These are phyloP conservation scores for Talaromyces sp. DNA, from an alignment of 2,329 filamentous ascomycete species.

Conservation along the genomic window DNA sequence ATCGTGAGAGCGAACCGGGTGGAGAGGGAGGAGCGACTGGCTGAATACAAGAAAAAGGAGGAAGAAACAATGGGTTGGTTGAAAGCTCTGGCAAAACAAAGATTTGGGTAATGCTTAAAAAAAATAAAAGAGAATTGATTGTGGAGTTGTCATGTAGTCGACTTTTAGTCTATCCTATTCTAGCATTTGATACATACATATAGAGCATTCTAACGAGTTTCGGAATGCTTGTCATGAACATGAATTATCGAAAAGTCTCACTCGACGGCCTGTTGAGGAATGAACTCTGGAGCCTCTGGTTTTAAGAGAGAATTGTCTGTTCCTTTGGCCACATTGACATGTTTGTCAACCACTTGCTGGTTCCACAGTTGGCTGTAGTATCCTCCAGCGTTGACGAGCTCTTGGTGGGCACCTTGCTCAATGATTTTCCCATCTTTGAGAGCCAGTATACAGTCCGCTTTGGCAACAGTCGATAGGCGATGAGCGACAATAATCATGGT, in stretches of 20 bases:
- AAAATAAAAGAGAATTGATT: background rate
- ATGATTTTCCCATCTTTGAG: conserved; percentile 79
- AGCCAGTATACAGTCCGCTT: conserved; percentile 93
- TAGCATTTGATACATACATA: background rate
- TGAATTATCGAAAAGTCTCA: background rate
- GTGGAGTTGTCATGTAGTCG: background rate
- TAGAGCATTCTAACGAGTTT: background rate
- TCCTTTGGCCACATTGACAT: conserved; percentile 52
- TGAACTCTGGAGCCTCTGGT: conserved; percentile 39
- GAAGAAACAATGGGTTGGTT: conserved; percentile 80
- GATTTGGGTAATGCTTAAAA: conserved; percentile 58
- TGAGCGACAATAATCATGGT: conserved; percentile 97
- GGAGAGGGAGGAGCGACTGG: conserved; percentile 73
- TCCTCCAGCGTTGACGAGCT: conserved; percentile 64
- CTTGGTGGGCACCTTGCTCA: conserved; percentile 84
- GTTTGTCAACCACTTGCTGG: conserved; percentile 51
- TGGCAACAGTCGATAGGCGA: conserved; percentile 86
- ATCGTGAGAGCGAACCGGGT: conserved; percentile 67
- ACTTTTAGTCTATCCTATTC: background rate
- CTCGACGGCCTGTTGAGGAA: conserved; percentile 20
- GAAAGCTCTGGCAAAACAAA: conserved; percentile 69
- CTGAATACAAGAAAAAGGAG: conserved; percentile 69
- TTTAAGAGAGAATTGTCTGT: conserved; percentile 22
- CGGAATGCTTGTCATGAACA: background rate
- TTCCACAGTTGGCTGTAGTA: conserved; percentile 78